Percentiles rank a stretch among this genome's conserved stretches.
These are phyloP conservation scores for Sarcomyxa edulis DNA, from an alignment of 768 basidiomycete species.

Conservation along the genomic window DNA sequence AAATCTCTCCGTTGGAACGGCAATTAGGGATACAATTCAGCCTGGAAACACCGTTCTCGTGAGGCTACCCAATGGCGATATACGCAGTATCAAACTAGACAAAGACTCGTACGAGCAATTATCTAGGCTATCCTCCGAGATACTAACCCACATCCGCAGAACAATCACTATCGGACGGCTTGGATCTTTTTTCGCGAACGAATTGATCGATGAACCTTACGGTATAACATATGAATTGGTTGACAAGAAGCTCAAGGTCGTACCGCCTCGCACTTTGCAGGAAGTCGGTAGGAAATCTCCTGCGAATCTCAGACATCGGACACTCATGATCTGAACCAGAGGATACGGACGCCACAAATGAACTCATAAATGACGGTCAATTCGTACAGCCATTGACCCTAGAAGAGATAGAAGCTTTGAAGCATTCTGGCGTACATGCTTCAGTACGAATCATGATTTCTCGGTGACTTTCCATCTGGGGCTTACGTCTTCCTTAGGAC, in stretches of 20 bases:
- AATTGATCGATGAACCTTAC: slow-evolving; percentile 78
- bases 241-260: slow-evolving; percentile 59
- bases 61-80: slow-evolving; percentile 72
- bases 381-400: slow-evolving; percentile 79
- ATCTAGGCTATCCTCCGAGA: background rate
- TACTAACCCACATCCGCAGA: slow-evolving; percentile 30
- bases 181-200: slow-evolving; percentile 74
- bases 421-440: slow-evolving; percentile 77
- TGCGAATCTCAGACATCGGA: background rate
- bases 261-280: slow-evolving; percentile 60
- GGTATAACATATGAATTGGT: slow-evolving; percentile 87
- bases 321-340: slow-evolving; percentile 40
- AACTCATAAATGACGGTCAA: slow-evolving; percentile 85
- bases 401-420: slow-evolving; percentile 80
- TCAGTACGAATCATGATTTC: slow-evolving; percentile 38
- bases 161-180: slow-evolving; percentile 76
- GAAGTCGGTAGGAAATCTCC: slow-evolving; percentile 65
- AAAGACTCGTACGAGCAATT: slow-evolving; percentile 54
- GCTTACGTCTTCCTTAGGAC: slow-evolving; percentile 49
- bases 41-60: slow-evolving; percentile 76
- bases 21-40: slow-evolving; percentile 35
- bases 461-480: background rate
- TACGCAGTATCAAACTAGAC: slow-evolving; percentile 70
- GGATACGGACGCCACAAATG: slow-evolving; percentile 96
- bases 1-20: too few species aligned